Evolutionary conservation across 1,284 basidiomycete species (phyloP), one percentile per base, ranked within the genome.

Genomic region (Meira nashicola): DNA sequence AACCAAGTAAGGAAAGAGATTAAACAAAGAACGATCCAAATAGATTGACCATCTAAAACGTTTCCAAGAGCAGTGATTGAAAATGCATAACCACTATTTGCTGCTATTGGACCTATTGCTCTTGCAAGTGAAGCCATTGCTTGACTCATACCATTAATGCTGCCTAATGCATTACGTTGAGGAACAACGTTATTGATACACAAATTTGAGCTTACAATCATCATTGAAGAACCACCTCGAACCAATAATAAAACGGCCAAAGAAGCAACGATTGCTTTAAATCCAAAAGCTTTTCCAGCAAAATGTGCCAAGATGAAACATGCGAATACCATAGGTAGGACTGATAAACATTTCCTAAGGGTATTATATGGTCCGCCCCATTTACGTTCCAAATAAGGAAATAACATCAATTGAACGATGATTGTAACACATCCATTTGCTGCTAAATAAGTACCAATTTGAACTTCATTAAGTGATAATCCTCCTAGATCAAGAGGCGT

Each of bases 401-500:
- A 71, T 5, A 64, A 25, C 17, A 68, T 14, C 39, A 66, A 55
- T 58, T 72, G 68, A 38, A 68, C 55, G 11, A 72, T 37, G 47
- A 74, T 64, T 9, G 66, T 57, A 7, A 67, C 58, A 1, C 60
- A 51, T 2, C 70, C 68, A 17, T 70, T 66, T 48, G 60, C 25
- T 10, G 68, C 67, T n/a, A 71, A 57, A 15, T 71, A 43, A 25
- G 58, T 52, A 12, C 70, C 71, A 40, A 71, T 72, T 33, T 72
- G 53, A 40, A 3, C 37, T 43, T 63, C 57, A 14, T 53, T 54
- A 15, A 69, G 58, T 9, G 57, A 57, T 7, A 73, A 48, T 0
- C 71, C 71, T 15, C 71, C 71, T 25, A 63, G 55, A 0, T 49
- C 41, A 28, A 73, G 53, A 4, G 58, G 15, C 0, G 59, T 62